phyloP scores from a whole-genome alignment of 1,284 basidiomycete species.

The Athelia sp. region DNA sequence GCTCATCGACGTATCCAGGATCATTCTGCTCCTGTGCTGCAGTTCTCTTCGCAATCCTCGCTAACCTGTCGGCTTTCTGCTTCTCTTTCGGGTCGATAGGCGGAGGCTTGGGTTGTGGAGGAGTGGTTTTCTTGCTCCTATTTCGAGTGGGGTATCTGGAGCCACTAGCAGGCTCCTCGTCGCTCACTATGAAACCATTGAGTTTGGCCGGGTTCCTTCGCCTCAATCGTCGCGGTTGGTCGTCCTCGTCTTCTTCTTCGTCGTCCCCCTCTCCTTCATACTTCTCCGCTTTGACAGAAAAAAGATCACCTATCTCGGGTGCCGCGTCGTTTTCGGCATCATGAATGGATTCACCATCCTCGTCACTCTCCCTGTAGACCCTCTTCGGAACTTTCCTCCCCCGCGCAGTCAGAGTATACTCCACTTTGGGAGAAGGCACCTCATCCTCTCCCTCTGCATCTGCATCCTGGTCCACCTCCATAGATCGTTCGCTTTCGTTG shows the following conservation, averaged over 20 bases:
- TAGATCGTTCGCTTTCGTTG: constrained; percentile 51
- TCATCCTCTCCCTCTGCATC: constrained; percentile 25
- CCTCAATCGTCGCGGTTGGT: constrained; percentile 21
- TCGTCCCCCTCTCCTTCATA: constrained; percentile 16
- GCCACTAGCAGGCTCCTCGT: constrained; percentile 31
- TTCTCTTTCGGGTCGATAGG: constrained; percentile 13
- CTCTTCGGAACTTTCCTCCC: constrained; percentile 43
- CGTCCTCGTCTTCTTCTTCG: constrained; percentile 35
- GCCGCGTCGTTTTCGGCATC: constrained; percentile 25
- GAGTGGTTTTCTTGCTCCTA: constrained; percentile 26
- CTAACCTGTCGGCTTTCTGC: constrained; percentile 1
- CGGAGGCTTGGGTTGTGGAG: constrained; percentile 17
- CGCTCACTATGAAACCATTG: constrained; percentile 37
- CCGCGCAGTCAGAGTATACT: constrained; percentile 28
- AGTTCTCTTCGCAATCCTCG: constrained; percentile 6
- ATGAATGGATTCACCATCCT: constrained; percentile 29
- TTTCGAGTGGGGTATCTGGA: constrained; percentile 31
- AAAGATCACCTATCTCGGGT: constrained; percentile 21
- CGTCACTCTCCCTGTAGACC: constrained; percentile 49
- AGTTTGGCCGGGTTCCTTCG: constrained; percentile 15
- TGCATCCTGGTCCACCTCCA: constrained; percentile 31
- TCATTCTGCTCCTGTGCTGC: constrained; percentile 34
- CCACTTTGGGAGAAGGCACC: constrained; percentile 11
- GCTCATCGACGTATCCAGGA: constrained; percentile 46
- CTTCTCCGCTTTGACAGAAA: constrained; percentile 20